phyloP scores from a whole-genome alignment of 257 asterid species.

The Rubia yunnanensis region DNA sequence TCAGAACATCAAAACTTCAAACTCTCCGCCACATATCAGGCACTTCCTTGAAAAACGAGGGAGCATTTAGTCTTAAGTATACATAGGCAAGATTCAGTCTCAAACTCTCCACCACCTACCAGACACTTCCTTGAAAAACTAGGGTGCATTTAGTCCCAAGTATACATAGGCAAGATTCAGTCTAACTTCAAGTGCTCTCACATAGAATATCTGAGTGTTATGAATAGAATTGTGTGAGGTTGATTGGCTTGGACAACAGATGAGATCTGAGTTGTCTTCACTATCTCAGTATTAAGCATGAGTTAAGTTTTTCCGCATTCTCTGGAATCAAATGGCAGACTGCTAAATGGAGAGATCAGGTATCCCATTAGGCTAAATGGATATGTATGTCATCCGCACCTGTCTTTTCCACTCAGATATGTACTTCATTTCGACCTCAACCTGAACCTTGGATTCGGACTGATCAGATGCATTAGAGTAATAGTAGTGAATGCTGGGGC shows the following conservation, averaged over 20 bases:
- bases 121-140: no score
- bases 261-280: constrained; percentile 69
- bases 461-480: constrained; percentile 54
- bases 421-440: constrained; percentile 51
- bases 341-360: constrained; percentile 87
- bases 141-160: not conserved
- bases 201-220: constrained; percentile 88
- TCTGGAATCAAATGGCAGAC: constrained; percentile 91
- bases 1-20: not conserved
- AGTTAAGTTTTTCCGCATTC: constrained; percentile 60
- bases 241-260: constrained; percentile 58
- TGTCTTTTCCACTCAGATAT: no score
- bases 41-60: no score
- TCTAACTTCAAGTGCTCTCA: constrained; percentile 78
- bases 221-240: constrained; percentile 66
- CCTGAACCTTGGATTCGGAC: constrained; percentile 34
- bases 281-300: constrained; percentile 68
- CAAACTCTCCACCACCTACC: no score
- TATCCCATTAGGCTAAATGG: constrained; percentile 95
- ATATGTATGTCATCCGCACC: constrained; percentile 87
- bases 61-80: no score
- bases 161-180: not conserved
- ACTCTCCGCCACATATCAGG: no score
- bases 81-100: not conserved
- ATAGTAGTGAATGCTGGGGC: constrained; percentile 81